Evolutionary conservation across 192 early-diverging fungal species (phyloP).

Genomic region (Diversispora eburnea): DNA sequence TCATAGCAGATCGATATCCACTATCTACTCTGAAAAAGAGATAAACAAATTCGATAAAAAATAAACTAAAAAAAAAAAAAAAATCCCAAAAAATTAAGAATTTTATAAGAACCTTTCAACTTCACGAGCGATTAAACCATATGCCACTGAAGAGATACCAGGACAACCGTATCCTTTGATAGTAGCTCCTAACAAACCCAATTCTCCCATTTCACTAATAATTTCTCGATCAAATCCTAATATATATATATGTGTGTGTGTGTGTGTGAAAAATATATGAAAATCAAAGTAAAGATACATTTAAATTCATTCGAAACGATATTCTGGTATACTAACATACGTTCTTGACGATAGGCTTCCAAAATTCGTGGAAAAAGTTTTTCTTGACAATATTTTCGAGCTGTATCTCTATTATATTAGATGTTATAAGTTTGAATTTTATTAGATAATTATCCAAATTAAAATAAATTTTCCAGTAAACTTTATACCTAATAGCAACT

Average conservation of each 20-base stretch:
- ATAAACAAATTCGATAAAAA: not conserved
- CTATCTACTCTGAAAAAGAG: slow-evolving; percentile 70
- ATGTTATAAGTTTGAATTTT: not conserved
- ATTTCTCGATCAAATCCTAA: slow-evolving; percentile 86
- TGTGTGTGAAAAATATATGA: not conserved
- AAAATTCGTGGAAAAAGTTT: slow-evolving; percentile 83
- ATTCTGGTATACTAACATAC: slow-evolving; percentile 41
- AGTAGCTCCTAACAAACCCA: slow-evolving; percentile 90
- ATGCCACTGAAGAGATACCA: slow-evolving; percentile 94
- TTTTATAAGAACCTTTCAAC: slow-evolving; percentile 66
- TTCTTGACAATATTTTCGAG: slow-evolving; percentile 82
- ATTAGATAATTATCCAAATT: not conserved
- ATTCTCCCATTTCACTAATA: slow-evolving; percentile 88
- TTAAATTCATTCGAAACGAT: too few relatives aligned
- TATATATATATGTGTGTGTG: not conserved
- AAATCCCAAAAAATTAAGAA: slow-evolving; percentile 12
- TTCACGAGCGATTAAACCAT: slow-evolving; percentile 94
- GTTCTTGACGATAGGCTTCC: slow-evolving; percentile 81
- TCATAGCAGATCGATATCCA: slow-evolving; percentile 98
- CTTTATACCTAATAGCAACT: slow-evolving; percentile 51
- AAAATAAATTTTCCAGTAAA: not conserved
- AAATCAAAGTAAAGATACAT: not conserved
- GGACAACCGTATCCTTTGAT: slow-evolving; percentile 97
- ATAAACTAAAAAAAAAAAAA: not conserved
- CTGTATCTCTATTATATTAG: slow-evolving; percentile 69